Evolutionary conservation across 2,329 filamentous ascomycete genomes (phyloP).

Genomic region (Neofusicoccum ribis): DNA sequence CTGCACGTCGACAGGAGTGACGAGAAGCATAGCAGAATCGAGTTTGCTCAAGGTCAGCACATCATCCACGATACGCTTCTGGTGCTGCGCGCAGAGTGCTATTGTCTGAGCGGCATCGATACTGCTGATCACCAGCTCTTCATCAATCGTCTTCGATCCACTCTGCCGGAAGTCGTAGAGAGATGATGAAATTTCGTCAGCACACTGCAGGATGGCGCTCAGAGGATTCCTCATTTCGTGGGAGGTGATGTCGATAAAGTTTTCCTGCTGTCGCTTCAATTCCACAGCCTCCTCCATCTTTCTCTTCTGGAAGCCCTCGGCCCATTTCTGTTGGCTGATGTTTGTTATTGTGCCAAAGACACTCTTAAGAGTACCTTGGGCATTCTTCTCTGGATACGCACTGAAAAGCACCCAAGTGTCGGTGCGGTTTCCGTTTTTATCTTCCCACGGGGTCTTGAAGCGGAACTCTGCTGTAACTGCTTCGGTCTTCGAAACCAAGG

Average conservation of each 20-base stretch:
- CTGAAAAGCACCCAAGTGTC: constrained; percentile 79
- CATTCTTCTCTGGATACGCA: constrained; percentile 70
- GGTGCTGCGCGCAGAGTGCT: constrained; percentile 73
- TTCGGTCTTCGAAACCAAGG: constrained; percentile 60
- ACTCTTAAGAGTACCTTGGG: constrained; percentile 65
- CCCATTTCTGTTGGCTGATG: constrained; percentile 82
- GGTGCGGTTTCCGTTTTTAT: constrained; percentile 57
- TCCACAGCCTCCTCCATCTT: constrained; percentile 80
- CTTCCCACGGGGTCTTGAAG: constrained; percentile 68
- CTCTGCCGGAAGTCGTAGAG: constrained; percentile 46
- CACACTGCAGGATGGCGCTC: constrained; percentile 72
- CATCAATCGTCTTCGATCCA: constrained; percentile 47
- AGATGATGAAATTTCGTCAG: constrained; percentile 68
- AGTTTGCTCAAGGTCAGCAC: constrained; percentile 57
- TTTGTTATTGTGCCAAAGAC: constrained; percentile 82
- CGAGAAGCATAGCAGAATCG: constrained; percentile 71
- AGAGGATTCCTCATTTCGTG: constrained; percentile 78
- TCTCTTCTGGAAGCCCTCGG: constrained; percentile 75
- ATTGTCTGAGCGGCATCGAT: constrained; percentile 78
- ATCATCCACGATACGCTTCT: constrained; percentile 61
- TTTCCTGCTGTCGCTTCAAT: constrained; percentile 77
- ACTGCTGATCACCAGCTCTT: constrained; percentile 57
- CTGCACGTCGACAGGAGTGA: constrained; percentile 69
- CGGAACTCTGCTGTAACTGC: constrained; percentile 72
- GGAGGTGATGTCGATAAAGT: constrained; percentile 77